Evolutionary conservation across 805 yeast genomes (phyloP).

Genomic region (Komagataella ulmi): DNA sequence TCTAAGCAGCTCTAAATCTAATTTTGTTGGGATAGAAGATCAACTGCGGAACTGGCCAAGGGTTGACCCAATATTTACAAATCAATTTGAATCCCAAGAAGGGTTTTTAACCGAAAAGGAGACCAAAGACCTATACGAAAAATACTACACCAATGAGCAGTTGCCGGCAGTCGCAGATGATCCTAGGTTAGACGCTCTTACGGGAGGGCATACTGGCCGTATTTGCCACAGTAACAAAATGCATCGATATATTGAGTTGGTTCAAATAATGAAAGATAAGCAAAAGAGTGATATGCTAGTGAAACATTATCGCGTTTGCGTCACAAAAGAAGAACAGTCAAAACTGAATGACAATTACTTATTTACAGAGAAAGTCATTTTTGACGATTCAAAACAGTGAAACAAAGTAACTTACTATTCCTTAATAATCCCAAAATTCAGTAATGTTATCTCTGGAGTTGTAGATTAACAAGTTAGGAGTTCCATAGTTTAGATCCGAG

Average conservation of each 20-base stretch:
- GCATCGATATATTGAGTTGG: constrained; percentile 4
- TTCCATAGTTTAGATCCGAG: not conserved
- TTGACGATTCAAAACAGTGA: not conserved
- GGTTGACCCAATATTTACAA: not conserved
- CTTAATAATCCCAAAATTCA: not conserved
- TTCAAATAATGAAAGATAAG: not conserved
- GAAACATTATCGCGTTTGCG: not conserved
- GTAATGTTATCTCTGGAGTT: not conserved
- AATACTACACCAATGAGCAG: not conserved
- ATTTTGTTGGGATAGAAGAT: not conserved
- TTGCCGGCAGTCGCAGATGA: not conserved
- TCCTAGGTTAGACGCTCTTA: not conserved
- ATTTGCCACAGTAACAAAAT: constrained; percentile 5
- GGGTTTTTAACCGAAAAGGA: not conserved
- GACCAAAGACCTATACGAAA: not conserved
- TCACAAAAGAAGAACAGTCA: not conserved
- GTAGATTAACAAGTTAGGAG: not conserved
- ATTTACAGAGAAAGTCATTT: not conserved
- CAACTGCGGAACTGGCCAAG: not conserved
- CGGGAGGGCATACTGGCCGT: not conserved
- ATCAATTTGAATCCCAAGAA: not conserved
- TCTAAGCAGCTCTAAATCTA: not conserved
- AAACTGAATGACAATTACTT: not conserved
- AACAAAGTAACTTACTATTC: not conserved
- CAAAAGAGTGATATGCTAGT: not conserved